Base-by-base conservation (phyloP, 148 eudicot species). In the Vaccinium corymbosum region DNA sequence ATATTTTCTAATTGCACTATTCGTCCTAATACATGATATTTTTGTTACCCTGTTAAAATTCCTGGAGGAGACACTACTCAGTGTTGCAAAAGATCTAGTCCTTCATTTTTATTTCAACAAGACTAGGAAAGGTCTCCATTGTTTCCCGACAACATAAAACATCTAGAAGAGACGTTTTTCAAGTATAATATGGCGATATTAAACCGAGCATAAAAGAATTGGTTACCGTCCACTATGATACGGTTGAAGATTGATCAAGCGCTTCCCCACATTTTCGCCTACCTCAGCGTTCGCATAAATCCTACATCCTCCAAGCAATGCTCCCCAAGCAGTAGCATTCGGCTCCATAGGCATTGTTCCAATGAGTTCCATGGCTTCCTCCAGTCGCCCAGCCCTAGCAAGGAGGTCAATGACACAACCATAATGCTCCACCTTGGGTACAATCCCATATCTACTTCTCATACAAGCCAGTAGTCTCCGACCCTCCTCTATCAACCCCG, bases 301-400 rank as follows among this genome's bases (percentile, higher is more conserved):
- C 80, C 83, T 82, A 76, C 89, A 87, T 12, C 87, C 89, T 59
- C 87, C 89, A 17, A 85, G 85, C 76, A 87, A 72, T 56, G 89
- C 89, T 62, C 87, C 89, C 87, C 85, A 87, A 16, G 80, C 84
- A 79, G 57, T 82, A 32, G 85, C 85, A 79, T 87, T 85, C 27
- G 89, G 87, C 80, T 87, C 85, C 80, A 87, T 51, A 61, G 89
- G 89, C 89, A 87, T 87, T 51, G 77, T 85, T 73, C 25, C 52
- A 7, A 85, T 80, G 14, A 87, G 80, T 53, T 85, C 83, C 79
- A 85, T 70, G 81, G 89, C 89, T 62, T 85, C 85, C n/a, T 82
- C 85, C 77, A 87, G 74, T 42, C 32, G 77, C 71, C 89, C 89
- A 51, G 83, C 73, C 75, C 89, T 87, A 49, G 87, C 82, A 85